These are phyloP conservation scores for Berberis vulgaris DNA, from an alignment of 164 flowering plant species.

Conservation along the genomic window DNA sequence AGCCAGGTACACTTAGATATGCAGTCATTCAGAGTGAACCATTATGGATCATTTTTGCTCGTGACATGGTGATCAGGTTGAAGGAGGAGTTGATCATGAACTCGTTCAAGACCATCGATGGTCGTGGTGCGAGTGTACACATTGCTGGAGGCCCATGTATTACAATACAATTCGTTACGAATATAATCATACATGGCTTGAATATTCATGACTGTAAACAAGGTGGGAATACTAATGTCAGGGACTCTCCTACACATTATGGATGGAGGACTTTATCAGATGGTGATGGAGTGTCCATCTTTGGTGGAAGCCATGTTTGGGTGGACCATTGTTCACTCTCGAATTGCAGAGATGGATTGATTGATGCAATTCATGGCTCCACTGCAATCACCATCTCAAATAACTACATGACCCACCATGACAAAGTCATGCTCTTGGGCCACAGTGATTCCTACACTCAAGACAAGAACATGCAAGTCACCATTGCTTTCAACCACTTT, in stretches of 20 bases:
- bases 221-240: conserved; percentile 67
- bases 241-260: conserved; percentile 53
- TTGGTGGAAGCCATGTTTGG: conserved; percentile 75
- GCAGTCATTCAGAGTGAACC: conserved; percentile 79
- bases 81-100: conserved; percentile 82
- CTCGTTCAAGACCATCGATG: conserved; percentile 76
- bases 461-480: conserved; percentile 76
- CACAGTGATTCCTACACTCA: conserved; percentile 55
- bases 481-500: conserved; percentile 79
- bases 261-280: conserved; percentile 82
- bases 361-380: conserved; percentile 74
- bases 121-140: conserved; percentile 75
- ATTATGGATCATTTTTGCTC: conserved; percentile 62
- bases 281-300: conserved; percentile 81
- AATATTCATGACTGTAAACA: conserved; percentile 76
- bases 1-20: conserved; percentile 65
- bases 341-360: conserved; percentile 55
- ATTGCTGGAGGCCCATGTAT: conserved; percentile 86
- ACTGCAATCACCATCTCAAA: conserved; percentile 76
- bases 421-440: conserved; percentile 77
- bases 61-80: conserved; percentile 66
- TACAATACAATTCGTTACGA: conserved; percentile 66
- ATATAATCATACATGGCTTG: conserved; percentile 70
- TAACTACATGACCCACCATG: conserved; percentile 78
- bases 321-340: conserved; percentile 69